Evolutionary conservation across 306 rosid species (phyloP), one percentile per base, ranked within the genome.

Genomic region (Dalbergia cultrata): DNA sequence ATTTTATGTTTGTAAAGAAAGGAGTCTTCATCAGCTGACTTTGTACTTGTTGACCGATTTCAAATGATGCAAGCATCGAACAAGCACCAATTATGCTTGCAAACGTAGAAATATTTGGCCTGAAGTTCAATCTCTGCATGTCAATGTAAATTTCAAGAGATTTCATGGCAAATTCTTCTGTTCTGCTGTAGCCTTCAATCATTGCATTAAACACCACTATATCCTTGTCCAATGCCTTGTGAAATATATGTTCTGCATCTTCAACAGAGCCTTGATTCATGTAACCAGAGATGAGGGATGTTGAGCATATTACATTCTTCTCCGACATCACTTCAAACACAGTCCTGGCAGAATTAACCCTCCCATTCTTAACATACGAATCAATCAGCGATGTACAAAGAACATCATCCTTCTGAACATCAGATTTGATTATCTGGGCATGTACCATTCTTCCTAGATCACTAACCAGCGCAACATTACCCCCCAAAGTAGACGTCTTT

Each of bases 111-210:
- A 90, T 35, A 80, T 88, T 95, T n/a, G 98, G 99, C 60, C 64
- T 84, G 68, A 93, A 93, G 67, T 77, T 82, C 63, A 74, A 62
- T 61, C 90, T 79, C 63, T 95, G 98, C 98, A 93, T 90, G 57
- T 87, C 84, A 84, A 91, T 83, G 74, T 90, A 93, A 84, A 91
- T 86, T 14, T 90, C 92, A 80, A 95, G 71, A 18, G 99, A 90
- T 83, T 68, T 91, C 74, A 58, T 58, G 35, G 91, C 98, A 85
- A 80, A 67, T 61, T 90, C 91, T 19, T 77, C 49, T 11, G 87
- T 71, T 88, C 88, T 91, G 82, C 99, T 95, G 77, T 90, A 95
- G 56, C 98, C 99, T 85, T 95, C 99, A 65, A 95, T 88, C 98
- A 93, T 95, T 14, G 98, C 96, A 88, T 95, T 93, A 81, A 90